Evolutionary conservation across 2,329 filamentous ascomycete species (phyloP).

Genomic region (Hymenoscyphus infarciens): DNA sequence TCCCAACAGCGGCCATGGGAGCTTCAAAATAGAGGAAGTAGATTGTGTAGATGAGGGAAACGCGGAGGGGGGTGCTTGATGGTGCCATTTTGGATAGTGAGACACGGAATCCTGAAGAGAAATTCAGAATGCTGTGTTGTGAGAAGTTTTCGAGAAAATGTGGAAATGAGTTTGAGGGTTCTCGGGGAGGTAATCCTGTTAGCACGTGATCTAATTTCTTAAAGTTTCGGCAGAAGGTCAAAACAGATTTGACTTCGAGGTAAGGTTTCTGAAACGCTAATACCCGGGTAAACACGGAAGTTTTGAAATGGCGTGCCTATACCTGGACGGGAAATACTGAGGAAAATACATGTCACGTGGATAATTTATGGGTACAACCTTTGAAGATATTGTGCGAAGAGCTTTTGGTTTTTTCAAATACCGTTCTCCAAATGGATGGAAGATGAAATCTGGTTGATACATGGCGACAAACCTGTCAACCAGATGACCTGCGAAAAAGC

Average conservation of each 20-base stretch:
- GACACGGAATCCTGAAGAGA: not conserved
- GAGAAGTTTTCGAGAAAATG: no score
- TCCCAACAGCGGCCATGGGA: conserved; percentile 24
- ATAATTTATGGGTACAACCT: no score
- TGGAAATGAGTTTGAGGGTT: no score
- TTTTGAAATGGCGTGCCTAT: not conserved
- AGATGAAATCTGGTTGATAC: no score
- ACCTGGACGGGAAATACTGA: not conserved
- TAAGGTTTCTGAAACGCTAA: not conserved
- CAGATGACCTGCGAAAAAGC: no score
- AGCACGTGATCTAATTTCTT: not conserved
- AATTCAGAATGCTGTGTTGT: no score
- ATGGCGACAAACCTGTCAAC: no score
- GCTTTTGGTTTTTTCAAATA: no score
- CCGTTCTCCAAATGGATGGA: no score
- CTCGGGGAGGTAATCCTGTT: not conserved
- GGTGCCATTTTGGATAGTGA: not conserved
- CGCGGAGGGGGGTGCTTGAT: conserved; percentile 10
- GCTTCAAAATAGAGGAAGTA: conserved; percentile 32
- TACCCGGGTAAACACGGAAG: not conserved
- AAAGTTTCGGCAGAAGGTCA: not conserved
- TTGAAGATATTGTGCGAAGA: not conserved
- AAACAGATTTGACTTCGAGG: not conserved
- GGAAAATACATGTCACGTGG: not conserved
- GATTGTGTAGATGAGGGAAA: conserved; percentile 26